Percentiles rank a stretch among this genome's conserved stretches.
phyloP scores from a whole-genome alignment of 1,139 yeast genomes.

The Scheffersomyces cryptocercus region DNA sequence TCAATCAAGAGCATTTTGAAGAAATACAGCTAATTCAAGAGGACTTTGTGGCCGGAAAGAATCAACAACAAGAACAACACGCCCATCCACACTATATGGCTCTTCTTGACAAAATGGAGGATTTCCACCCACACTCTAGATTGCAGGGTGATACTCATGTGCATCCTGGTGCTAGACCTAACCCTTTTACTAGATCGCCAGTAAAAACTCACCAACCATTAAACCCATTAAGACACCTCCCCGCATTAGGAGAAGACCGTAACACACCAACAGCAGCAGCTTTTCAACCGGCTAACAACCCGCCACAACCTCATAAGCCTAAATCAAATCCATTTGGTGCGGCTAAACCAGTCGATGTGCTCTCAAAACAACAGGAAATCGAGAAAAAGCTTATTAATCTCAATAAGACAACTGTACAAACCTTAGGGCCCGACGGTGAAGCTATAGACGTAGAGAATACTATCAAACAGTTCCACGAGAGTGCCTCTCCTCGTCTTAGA shows the following conservation, averaged over 20 bases:
- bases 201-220: neutral
- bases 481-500: constrained; percentile 12
- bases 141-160: neutral
- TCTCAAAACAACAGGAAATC: constrained; percentile 42
- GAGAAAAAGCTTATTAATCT: constrained; percentile 48
- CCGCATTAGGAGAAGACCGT: constrained; percentile 2
- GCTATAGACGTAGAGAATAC: constrained; percentile 16
- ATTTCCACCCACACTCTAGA: neutral
- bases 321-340: constrained; percentile 48
- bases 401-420: constrained; percentile 60
- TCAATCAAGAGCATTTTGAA: constrained; percentile 37
- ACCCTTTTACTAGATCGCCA: neutral
- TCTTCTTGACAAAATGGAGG: constrained; percentile 3
- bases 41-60: constrained; percentile 29
- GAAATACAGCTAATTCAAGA: constrained; percentile 33
- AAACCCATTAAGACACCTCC: neutral
- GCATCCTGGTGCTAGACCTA: neutral
- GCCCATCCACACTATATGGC: constrained; percentile 12
- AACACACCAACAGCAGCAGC: constrained; percentile 5
- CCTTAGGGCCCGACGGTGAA: constrained; percentile 36
- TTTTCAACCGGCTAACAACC: neutral
- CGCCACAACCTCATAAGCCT: constrained; percentile 20
- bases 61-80: constrained; percentile 10
- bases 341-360: constrained; percentile 48
- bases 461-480: constrained; percentile 15